phyloP scores from a whole-genome alignment of 768 basidiomycete species.

The Tephrocybe rancida region DNA sequence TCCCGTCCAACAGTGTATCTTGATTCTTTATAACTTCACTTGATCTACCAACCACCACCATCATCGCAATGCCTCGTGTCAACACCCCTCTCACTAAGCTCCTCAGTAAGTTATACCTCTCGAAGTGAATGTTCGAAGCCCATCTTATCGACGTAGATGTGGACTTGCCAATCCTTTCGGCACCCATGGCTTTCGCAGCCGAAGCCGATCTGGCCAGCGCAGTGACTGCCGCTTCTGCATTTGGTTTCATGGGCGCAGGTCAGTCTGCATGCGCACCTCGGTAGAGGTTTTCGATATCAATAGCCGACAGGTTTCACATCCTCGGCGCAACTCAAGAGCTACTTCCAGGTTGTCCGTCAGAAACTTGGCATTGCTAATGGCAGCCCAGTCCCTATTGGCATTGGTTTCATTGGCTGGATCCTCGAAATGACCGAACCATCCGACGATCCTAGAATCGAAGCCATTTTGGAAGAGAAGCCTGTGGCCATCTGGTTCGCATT shows the following conservation, averaged over 20 bases:
- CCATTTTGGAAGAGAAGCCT: constrained; percentile 47
- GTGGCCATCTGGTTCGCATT: constrained; percentile 66
- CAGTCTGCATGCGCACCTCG: constrained; percentile 19
- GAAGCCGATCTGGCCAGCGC: constrained; percentile 35
- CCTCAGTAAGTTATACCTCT: constrained; percentile 5
- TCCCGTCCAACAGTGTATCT: too few relatives aligned
- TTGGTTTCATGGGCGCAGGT: constrained; percentile 59
- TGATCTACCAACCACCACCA: not conserved
- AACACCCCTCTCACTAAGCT: constrained; percentile 9
- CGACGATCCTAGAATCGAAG: constrained; percentile 37
- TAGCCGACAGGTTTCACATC: constrained; percentile 36
- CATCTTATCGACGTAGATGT: constrained; percentile 31
- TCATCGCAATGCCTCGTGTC: constrained; percentile 8
- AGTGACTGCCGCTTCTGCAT: constrained; percentile 53
- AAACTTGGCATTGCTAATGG: constrained; percentile 27
- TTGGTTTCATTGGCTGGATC: constrained; percentile 59
- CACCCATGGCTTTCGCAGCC: constrained; percentile 56
- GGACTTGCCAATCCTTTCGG: constrained; percentile 51
- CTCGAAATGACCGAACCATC: constrained; percentile 42
- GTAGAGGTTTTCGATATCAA: not conserved
- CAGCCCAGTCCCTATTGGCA: constrained; percentile 50
- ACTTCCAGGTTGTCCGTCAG: constrained; percentile 39
- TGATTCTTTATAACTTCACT: not conserved
- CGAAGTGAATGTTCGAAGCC: not conserved
- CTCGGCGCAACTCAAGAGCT: constrained; percentile 32